Conservation (phyloP, 1,284 basidiomycete species). For the Coriolopsis trogii region DNA sequence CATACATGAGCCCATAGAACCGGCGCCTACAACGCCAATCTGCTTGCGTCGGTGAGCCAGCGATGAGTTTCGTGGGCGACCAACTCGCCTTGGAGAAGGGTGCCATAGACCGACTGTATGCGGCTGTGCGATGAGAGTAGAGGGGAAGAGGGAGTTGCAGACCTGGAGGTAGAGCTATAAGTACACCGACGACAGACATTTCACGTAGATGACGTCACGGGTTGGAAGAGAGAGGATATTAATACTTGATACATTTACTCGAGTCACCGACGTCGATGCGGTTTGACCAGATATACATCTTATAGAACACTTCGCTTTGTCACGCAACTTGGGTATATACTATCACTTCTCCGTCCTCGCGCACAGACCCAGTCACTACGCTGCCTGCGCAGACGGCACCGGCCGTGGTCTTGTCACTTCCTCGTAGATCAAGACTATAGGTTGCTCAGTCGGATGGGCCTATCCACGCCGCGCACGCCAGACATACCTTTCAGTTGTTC, state of each 20-base stretch:
- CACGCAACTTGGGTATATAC: constrained; percentile 13
- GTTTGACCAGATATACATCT: constrained; percentile 2
- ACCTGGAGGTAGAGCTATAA: background rate
- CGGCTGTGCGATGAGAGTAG: constrained; percentile 4
- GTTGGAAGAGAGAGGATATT: constrained; percentile 5
- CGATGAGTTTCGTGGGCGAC: no score
- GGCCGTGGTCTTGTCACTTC: constrained; percentile 48
- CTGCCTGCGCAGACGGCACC: no score
- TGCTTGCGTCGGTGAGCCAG: constrained; percentile 1
- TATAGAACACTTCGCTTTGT: constrained; percentile 7
- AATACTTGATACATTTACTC: constrained; percentile 25
- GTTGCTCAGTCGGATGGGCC: background rate
- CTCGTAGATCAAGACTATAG: constrained; percentile 58
- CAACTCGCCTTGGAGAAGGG: constrained; percentile 15
- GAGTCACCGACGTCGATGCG: background rate
- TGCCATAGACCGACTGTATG: no score
- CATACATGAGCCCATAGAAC: constrained; percentile 31
- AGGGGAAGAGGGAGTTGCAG: background rate
- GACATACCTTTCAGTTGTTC: constrained; percentile 70
- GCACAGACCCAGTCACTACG: constrained; percentile 7
- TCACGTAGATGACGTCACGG: constrained; percentile 11
- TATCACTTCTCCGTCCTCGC: background rate
- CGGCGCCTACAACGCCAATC: constrained; percentile 29
- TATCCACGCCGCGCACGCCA: background rate
- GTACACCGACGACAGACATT: background rate